A percentile compares a stretch with the other conserved stretches of the same genome.
Evolutionary conservation across 805 yeast species (phyloP).

Genomic region (Starmerella vaccinii): DNA sequence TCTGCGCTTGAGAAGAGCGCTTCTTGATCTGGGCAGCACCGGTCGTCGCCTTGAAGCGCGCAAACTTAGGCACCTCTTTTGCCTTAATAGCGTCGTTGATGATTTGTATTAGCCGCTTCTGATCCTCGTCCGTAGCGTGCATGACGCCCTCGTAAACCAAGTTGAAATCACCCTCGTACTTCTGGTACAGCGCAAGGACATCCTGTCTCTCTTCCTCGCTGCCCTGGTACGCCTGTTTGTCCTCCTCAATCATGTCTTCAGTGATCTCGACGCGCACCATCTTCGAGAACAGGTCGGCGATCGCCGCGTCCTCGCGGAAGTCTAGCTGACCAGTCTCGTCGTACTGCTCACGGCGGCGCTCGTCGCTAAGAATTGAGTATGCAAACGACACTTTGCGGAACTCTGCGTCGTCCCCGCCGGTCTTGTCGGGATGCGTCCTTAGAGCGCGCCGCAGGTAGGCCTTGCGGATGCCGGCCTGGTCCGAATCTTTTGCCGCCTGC

Average conservation of each 20-base stretch:
- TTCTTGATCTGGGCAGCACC: constrained; percentile 41
- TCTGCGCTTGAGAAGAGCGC: constrained; percentile 33
- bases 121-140: constrained; percentile 61
- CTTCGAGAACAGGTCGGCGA: constrained; percentile 33
- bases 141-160: constrained; percentile 64
- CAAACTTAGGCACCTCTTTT: constrained; percentile 33
- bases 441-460: constrained; percentile 58
- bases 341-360: constrained; percentile 43
- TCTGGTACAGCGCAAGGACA: constrained; percentile 47
- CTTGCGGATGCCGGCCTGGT: constrained; percentile 48
- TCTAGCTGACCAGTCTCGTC: constrained; percentile 63
- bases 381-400: constrained; percentile 71
- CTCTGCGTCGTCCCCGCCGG: constrained; percentile 33
- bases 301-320: constrained; percentile 28
- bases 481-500: constrained; percentile 13
- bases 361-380: constrained; percentile 56
- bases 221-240: constrained; percentile 50
- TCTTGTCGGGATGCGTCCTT: constrained; percentile 62
- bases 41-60: constrained; percentile 41
- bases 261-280: constrained; percentile 32
- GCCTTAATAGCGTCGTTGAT: constrained; percentile 39
- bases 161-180: constrained; percentile 57
- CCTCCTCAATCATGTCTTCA: constrained; percentile 49
- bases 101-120: constrained; percentile 46
- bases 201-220: constrained; percentile 40